Conservation (phyloP, 192 early-diverging fungal species). For the Backusella tuberculispora region DNA sequence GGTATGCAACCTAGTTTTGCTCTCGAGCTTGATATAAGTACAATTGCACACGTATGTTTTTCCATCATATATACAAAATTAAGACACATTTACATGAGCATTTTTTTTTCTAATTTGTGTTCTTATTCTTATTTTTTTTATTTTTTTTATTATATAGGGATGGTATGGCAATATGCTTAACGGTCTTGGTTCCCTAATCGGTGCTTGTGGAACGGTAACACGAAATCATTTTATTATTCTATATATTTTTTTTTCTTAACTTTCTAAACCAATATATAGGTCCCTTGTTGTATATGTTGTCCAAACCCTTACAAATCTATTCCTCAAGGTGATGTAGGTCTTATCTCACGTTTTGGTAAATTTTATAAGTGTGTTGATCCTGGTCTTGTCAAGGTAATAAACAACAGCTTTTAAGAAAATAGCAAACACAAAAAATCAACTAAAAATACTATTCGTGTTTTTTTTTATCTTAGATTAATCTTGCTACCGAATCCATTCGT, state of each 20-base stretch:
- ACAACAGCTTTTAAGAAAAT: neutral
- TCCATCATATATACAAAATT: neutral
- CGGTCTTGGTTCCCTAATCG: constrained; percentile 43
- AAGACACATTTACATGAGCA: neutral
- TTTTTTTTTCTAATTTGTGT: neutral
- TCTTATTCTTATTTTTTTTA: neutral
- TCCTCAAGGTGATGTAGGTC: constrained; percentile 70
- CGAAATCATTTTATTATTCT: constrained; percentile 9
- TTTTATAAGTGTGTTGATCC: constrained; percentile 59
- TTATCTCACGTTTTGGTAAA: constrained; percentile 70
- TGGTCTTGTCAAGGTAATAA: constrained; percentile 54
- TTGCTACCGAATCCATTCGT: constrained; percentile 47
- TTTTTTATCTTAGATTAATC: constrained; percentile 44
- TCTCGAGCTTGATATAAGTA: constrained; percentile 23
- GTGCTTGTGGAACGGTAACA: constrained; percentile 48
- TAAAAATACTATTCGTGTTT: neutral
- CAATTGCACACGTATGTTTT: constrained; percentile 37
- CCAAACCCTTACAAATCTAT: constrained; percentile 74
- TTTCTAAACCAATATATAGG: constrained; percentile 24
- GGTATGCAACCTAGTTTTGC: constrained; percentile 34
- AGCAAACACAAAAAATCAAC: neutral
- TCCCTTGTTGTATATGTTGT: constrained; percentile 50
- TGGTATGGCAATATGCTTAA: constrained; percentile 56
- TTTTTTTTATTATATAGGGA: constrained; percentile 23
- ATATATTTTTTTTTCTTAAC: constrained; percentile 10